Evolutionary conservation across 192 early-diverging fungal species (phyloP).

Genomic region (Backusella psychrophila): DNA sequence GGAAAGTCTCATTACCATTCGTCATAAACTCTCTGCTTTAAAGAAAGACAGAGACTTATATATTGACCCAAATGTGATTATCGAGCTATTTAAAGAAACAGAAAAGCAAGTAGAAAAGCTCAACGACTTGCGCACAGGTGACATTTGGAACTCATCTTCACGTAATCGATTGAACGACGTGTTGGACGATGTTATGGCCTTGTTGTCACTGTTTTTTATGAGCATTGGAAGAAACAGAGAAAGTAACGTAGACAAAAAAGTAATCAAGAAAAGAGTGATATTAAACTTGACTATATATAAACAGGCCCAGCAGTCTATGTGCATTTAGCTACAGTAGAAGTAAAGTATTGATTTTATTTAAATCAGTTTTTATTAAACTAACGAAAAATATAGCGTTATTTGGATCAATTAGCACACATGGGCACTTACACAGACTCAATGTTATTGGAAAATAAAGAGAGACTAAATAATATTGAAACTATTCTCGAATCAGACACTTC

Average conservation of each 20-base stretch:
- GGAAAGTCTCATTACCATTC: slow-evolving; percentile 62
- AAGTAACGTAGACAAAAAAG: slow-evolving; percentile 25
- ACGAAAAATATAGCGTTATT: slow-evolving; percentile 23
- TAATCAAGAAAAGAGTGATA: not conserved
- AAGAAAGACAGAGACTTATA: slow-evolving; percentile 74
- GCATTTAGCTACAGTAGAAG: slow-evolving; percentile 74
- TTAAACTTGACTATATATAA: not conserved
- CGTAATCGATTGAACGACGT: slow-evolving; percentile 63
- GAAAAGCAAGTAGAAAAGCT: slow-evolving; percentile 47
- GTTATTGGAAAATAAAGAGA: slow-evolving; percentile 57
- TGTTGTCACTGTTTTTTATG: slow-evolving; percentile 77
- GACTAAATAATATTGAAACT: slow-evolving; percentile 55
- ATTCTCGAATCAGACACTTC: slow-evolving; percentile 52
- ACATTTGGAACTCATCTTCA: slow-evolving; percentile 15
- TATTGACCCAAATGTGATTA: slow-evolving; percentile 62
- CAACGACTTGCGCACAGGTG: slow-evolving; percentile 10
- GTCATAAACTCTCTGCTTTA: slow-evolving; percentile 67
- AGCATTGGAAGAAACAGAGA: slow-evolving; percentile 74
- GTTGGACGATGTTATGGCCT: slow-evolving; percentile 72
- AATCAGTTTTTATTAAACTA: not conserved
- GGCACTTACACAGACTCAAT: slow-evolving; percentile 48
- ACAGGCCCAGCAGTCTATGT: slow-evolving; percentile 67
- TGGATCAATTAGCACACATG: slow-evolving; percentile 37
- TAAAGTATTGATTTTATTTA: slow-evolving; percentile 24
- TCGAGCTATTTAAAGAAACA: slow-evolving; percentile 61